Conservation (phyloP, 805 yeast species). For the Candida peoriensis region DNA sequence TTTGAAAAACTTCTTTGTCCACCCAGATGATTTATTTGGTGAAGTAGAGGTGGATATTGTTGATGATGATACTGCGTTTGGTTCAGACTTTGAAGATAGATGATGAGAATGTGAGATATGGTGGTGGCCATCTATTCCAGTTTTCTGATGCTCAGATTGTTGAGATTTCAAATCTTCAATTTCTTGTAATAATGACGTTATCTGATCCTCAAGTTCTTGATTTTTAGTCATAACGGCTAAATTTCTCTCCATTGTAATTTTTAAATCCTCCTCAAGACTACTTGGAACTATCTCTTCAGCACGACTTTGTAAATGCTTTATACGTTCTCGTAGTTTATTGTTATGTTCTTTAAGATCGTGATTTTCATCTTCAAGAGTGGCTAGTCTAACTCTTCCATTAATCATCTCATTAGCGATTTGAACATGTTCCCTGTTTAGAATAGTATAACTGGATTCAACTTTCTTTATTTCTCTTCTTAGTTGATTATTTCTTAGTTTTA, state of each 20-base stretch:
- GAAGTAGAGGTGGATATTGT: no score
- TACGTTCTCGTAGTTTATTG: conserved; percentile 36
- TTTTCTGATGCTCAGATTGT: conserved; percentile 15
- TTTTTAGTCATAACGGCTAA: conserved; percentile 63
- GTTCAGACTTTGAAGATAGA: no score
- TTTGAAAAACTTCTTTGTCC: no score
- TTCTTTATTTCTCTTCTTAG: conserved; percentile 68
- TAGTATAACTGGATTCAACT: conserved; percentile 63
- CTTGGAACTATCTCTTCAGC: conserved; percentile 34
- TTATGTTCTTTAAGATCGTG: conserved; percentile 49
- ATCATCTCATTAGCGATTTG: conserved; percentile 86
- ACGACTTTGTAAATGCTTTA: conserved; percentile 24
- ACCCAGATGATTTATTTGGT: no score
- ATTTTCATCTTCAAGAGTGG: conserved; percentile 72
- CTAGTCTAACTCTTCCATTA: conserved; percentile 67
- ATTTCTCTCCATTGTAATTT: conserved; percentile 56
- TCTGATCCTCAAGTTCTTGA: conserved; percentile 48
- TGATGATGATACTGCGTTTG: no score
- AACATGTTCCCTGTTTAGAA: conserved; percentile 77
- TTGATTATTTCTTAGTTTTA: conserved; percentile 63
- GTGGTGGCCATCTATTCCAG: no score
- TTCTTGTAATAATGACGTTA: conserved; percentile 38
- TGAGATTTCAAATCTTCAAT: conserved; percentile 30
- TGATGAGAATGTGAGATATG: no score
- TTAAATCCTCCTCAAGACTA: conserved; percentile 45